Base-by-base conservation (phyloP, 768 basidiomycete genomes). In the Mycena maculata region DNA sequence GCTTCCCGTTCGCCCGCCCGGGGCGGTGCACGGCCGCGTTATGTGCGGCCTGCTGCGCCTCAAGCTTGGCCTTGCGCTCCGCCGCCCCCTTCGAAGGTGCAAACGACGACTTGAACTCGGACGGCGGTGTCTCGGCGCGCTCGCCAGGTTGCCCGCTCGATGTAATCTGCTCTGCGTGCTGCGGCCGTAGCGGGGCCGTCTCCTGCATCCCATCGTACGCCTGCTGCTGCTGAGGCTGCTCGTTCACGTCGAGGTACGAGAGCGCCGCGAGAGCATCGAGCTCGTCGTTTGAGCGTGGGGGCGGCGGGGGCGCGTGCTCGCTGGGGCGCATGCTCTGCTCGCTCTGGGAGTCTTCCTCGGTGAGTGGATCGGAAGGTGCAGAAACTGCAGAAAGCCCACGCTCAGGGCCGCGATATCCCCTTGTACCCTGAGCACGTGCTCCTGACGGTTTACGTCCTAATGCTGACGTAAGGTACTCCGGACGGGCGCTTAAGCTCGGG, bases 1-100 rank as follows among this genome's bases (percentile, higher is more conserved):
- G 90, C 87, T 74, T 93, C 79, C 84, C 81, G 71, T 85, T 83
- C n/a, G 79, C 82, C 74, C 90, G 83, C 57, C 91, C 96, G 48
- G 91, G 96, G 73, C 87, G 87, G 62, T 90, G 88, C 47, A 84
- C 87, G 13, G 92, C 94, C 42, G 92, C 92, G 45, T 94, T 88
- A 33, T 91, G 87, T 1, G 93, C 94, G 48, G 88, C 91, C 74
- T 94, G 92, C 70, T 93, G 92, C 13, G 92, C 94, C 74, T 96
- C 90, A 16, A 87, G 85, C 75, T 92, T 93, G 10, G 93, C 92
- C 72, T 92, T 92, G 58, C 97, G 86, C 74, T 98, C 91, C 23
- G 89, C 88, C 41, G 95, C 95, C 69, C 91, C 88, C 73, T 87
- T 92, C 20, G 92, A 93, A 2, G 91, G 91, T 0, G 95, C 93